These are phyloP conservation scores for Saccharomycopsis oosterbeekiorum DNA, from an alignment of 805 yeast genomes.

Conservation along the genomic window DNA sequence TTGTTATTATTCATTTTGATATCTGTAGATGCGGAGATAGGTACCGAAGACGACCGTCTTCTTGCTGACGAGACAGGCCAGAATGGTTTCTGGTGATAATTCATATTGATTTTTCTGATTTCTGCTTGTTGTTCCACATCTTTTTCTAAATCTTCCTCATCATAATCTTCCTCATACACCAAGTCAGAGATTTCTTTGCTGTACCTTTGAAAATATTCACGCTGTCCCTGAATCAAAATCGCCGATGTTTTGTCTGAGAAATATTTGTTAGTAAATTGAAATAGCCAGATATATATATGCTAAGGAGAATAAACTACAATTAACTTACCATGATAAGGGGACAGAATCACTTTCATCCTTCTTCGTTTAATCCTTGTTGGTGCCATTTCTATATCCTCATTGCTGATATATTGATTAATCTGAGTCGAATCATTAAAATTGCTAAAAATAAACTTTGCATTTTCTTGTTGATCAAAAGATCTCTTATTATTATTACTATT, in stretches of 20 bases:
- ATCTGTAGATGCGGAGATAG: background rate
- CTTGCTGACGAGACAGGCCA: conserved; percentile 3
- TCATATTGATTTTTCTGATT: background rate
- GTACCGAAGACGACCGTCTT: background rate
- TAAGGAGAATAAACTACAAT: background rate
- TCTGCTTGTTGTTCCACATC: background rate
- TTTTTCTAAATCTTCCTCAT: background rate
- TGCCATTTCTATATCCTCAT: background rate
- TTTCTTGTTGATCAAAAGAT: background rate
- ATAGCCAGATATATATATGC: background rate
- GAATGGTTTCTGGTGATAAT: conserved; percentile 7
- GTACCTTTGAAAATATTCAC: conserved; percentile 5
- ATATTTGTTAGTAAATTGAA: conserved; percentile 1
- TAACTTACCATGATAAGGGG: background rate
- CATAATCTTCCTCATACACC: background rate
- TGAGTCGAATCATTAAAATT: background rate
- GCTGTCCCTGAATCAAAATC: conserved; percentile 9
- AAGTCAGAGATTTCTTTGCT: background rate
- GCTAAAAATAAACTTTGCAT: background rate
- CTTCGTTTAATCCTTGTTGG: background rate
- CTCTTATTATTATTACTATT: background rate
- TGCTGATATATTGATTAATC: background rate
- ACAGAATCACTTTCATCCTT: background rate
- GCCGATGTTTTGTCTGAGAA: conserved; percentile 10
- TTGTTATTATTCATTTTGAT: background rate